These are phyloP conservation scores for Alnus rubra DNA, from an alignment of 306 rosid genomes.

Conservation along the genomic window DNA sequence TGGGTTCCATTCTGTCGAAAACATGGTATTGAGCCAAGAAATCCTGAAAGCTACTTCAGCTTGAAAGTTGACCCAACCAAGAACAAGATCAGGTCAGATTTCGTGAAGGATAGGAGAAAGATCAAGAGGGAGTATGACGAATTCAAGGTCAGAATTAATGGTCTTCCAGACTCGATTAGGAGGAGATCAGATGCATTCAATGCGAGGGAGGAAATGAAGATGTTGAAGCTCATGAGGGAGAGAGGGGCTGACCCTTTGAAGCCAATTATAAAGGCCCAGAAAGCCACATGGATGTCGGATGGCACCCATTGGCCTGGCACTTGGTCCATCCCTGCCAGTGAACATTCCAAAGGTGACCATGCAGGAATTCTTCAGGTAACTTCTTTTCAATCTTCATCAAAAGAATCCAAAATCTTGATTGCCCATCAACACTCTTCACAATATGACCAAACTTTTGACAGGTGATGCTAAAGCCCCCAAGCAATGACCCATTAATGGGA, in stretches of 20 bases:
- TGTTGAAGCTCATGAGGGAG: constrained; percentile 53
- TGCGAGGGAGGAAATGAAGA: constrained; percentile 61
- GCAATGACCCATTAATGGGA: constrained; percentile 43
- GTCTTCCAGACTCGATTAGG: constrained; percentile 80
- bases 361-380: constrained; percentile 93
- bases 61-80: constrained; percentile 79
- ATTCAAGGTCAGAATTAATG: constrained; percentile 79
- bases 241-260: constrained; percentile 39
- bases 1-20: constrained; percentile 94
- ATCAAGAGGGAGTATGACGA: constrained; percentile 96
- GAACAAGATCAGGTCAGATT: constrained; percentile 73
- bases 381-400: not conserved
- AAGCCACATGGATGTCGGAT: constrained; percentile 77
- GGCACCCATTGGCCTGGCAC: constrained; percentile 97
- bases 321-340: constrained; percentile 42
- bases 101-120: constrained; percentile 87
- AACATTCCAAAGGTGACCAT: constrained; percentile 76
- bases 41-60: constrained; percentile 77
- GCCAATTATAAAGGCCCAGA: constrained; percentile 39
- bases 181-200: constrained; percentile 78
- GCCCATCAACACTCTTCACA: not conserved
- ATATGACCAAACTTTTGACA: not conserved
- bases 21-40: constrained; percentile 79
- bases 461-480: constrained; percentile 65
- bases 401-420: not conserved